Evolutionary conservation across 83 land plant species (phyloP).

Genomic region (Thuja plicata): DNA sequence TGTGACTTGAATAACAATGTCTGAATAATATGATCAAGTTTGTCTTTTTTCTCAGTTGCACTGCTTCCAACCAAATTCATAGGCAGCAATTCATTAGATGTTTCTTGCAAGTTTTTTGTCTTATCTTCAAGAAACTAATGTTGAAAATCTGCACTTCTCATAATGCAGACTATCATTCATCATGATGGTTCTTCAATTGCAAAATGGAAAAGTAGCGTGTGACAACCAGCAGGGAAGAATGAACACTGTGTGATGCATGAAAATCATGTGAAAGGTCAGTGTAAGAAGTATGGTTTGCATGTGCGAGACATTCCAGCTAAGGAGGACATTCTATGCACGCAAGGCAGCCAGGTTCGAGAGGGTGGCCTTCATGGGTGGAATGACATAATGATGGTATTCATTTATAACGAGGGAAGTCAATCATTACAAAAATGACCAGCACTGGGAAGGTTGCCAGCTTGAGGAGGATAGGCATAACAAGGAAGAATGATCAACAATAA

Average conservation of each 20-base stretch:
- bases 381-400: no score
- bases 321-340: not conserved
- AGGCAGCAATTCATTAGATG: not conserved
- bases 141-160: not conserved
- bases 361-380: not conserved
- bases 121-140: not conserved
- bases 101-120: not conserved
- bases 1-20: not conserved
- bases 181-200: not conserved
- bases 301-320: no score
- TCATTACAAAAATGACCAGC: no score
- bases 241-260: not conserved
- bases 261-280: not conserved
- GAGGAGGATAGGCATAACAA: no score
- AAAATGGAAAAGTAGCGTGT: not conserved
- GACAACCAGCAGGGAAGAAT: not conserved
- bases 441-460: no score
- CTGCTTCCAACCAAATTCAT: not conserved
- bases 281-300: no score
- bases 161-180: not conserved
- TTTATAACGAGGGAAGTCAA: no score
- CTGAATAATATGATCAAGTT: not conserved
- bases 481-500: no score
- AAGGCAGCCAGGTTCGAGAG: not conserved
- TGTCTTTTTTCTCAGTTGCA: not conserved